Conservation (phyloP, 2,329 filamentous ascomycete species). For the Cercospora sp. region DNA sequence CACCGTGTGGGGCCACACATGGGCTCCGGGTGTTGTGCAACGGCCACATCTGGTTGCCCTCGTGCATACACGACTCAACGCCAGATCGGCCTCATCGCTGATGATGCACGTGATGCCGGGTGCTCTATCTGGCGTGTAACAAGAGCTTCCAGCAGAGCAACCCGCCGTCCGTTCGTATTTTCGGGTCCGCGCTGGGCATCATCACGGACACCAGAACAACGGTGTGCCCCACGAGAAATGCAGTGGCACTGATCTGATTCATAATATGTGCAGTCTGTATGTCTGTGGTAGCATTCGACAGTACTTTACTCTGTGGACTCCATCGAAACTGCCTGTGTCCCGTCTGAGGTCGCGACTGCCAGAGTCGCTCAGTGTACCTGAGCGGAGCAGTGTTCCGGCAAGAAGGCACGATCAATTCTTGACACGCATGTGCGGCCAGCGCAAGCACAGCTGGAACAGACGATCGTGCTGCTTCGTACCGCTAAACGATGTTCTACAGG, state of each 20-base stretch:
- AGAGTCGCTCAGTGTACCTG: neutral
- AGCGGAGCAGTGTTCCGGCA: neutral
- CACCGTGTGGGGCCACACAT: neutral
- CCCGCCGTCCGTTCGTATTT: neutral
- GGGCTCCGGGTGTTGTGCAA: constrained; percentile 9
- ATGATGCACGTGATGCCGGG: neutral
- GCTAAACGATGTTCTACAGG: neutral
- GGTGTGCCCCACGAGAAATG: neutral
- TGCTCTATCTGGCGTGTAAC: neutral
- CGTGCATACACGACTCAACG: constrained; percentile 4
- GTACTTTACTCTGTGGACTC: neutral
- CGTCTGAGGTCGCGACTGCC: neutral
- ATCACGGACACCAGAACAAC: neutral
- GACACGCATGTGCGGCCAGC: neutral
- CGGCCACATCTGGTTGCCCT: neutral
- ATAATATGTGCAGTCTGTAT: neutral
- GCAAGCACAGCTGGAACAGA: neutral
- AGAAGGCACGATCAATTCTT: neutral
- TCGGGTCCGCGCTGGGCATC: neutral
- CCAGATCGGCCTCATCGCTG: neutral
- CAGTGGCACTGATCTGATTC: neutral
- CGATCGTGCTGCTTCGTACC: neutral
- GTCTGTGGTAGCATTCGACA: neutral
- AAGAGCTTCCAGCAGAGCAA: neutral
- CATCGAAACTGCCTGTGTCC: neutral